These are phyloP conservation scores for Fusarium ramigenum DNA, from an alignment of 2,329 filamentous ascomycete species.

Conservation along the genomic window DNA sequence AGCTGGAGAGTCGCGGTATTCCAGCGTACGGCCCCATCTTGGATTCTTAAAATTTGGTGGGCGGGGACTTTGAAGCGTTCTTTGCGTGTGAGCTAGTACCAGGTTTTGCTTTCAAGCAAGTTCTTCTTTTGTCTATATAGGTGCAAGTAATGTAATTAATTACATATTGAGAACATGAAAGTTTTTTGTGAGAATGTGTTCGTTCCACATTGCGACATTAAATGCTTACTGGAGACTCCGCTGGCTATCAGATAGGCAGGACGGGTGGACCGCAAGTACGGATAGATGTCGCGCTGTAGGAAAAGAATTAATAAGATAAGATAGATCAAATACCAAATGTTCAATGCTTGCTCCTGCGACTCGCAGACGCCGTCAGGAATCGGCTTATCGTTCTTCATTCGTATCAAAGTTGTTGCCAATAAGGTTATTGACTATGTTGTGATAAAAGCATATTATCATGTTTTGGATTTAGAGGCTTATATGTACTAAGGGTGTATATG, in stretches of 20 bases:
- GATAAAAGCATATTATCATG: too few relatives aligned
- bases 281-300: not conserved
- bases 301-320: not conserved
- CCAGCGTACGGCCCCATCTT: slow-evolving; percentile 75
- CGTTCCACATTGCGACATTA: too few relatives aligned
- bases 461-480: too few relatives aligned
- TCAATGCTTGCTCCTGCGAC: not conserved
- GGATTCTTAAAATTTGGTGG: slow-evolving; percentile 51
- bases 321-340: fast-evolving
- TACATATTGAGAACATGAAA: too few relatives aligned
- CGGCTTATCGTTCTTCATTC: not conserved
- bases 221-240: not conserved
- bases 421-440: too few relatives aligned
- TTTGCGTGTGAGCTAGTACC: not conserved
- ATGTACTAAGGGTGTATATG: too few relatives aligned
- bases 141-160: not conserved
- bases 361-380: not conserved
- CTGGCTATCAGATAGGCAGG: not conserved
- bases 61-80: not conserved
- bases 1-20: slow-evolving; percentile 68
- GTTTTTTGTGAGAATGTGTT: fast-evolving
- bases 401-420: too few relatives aligned
- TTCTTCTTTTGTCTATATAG: not conserved
- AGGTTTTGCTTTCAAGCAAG: not conserved
- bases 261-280: not conserved